Evolutionary conservation across 257 asterid genomes (phyloP), one percentile per base, ranked within the genome.

Genomic region (Solanum peruvianum): DNA sequence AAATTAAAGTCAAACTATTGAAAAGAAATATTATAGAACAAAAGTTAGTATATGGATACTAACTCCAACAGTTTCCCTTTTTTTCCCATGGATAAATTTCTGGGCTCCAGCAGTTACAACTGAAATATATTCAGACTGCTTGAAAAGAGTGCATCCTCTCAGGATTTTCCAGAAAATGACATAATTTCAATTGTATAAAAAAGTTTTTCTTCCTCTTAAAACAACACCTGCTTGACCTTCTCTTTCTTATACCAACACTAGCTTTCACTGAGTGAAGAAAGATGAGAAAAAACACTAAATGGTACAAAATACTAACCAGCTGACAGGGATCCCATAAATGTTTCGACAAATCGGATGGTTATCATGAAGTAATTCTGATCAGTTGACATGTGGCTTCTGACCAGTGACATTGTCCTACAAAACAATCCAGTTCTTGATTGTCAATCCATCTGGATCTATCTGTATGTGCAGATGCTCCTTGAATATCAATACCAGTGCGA

Each of bases 261-360:
- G 82, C 31, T 42, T 45, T 25, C 81, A 69, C 64, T 18, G 31
- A 69, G 71, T 7, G 15, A 85, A 71, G 71, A 77, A 73, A 45
- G 66, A 78, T 78, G 42, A 78, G 58, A 16, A 16, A 78, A 45
- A n/a, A 45, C 15, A 45, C 41, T 78, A 45, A 25, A 47, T 25
- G 9, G 69, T 49, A 35, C 69, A 81, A 52, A 52, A 81, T 78
- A 92, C 89, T 85, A 90, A 97, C 99, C 99, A 93, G 99, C 93
- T 88, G 99, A 96, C 93, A 97, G 42, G 71, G 99, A 97, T 86
- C 99, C 99, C 87, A 95, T 93, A 89, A 97, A 97, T 45, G 99
- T 96, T 93, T 97, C 99, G 44, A 97, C 94, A 93, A 97, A 97
- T 91, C 99, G 93, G 90, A 97, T 89, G 90, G 95, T 94, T 87